Evolutionary conservation across 83 land plant genomes (phyloP), one percentile per base, ranked within the genome.

Genomic region (Diphasiastrum complanatum): DNA sequence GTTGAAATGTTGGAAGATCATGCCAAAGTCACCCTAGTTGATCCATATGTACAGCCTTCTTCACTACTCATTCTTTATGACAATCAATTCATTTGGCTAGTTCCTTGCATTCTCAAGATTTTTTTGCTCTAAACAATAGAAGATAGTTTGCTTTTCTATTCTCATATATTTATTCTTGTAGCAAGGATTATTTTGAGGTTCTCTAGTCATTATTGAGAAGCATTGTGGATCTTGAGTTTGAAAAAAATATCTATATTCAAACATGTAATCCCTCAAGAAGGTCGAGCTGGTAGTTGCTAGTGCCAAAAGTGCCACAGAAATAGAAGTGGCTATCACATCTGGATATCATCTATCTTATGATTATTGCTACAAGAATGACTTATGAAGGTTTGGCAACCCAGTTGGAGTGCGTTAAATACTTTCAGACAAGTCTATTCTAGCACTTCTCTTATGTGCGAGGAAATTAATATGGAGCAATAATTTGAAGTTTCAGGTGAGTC

Each of bases 171-270:
- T 16, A 40, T 16, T 16, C 33, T 2, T 19, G 31, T 67, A 86
- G 95, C 68, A 91, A 87, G 76, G 93, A 84, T 43, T 87, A 81
- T 57, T 77, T 70, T 54, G 95, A 87, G 67, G 70, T 91, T 22
- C 71, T 95, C 25, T 91, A 83, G 74, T 82, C 84, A 29, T 46
- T 31, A 49, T 55, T 87, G 78, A 75, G 97, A 46, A 63, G 76
- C 12, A 77, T 68, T 63, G 97, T 91, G 59, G 95, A 91, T 69
- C 95, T 95, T 27, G 45, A 69, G 1, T 87, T 91, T 69, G 89
- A 85, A 12, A 68, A 80, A 57, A 77, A 46, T 18, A 83, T n/a
- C 10, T 87, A 14, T 47, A 84, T 33, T 48, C 75, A 29, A 83
- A 91, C 68, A 66, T 51, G 0, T 81, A 84, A 5, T 84, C 79